Base-by-base conservation (phyloP, 2,329 filamentous ascomycete genomes). In the Magnaporthiopsis rhizophila region DNA sequence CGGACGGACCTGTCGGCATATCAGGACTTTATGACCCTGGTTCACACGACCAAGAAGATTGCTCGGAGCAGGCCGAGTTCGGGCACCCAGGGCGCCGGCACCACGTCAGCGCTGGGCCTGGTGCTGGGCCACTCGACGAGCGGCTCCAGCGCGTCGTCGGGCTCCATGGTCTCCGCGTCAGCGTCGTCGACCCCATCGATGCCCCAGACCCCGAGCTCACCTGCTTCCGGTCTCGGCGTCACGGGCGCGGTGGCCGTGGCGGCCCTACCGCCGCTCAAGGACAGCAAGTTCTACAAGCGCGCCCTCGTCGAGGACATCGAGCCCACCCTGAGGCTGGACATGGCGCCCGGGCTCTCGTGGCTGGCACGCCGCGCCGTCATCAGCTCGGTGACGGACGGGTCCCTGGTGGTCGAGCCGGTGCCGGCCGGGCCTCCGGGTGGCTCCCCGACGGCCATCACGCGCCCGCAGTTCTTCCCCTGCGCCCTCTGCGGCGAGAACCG, bases 271-370 rank as follows among this genome's bases (percentile, higher is more conserved):
- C 86, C 88, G 5, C 78, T 99, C 57, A 96, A 95, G 72, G 95
- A 98, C 65, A 91, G 90, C 34, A 91, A 90, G 68, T 99, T 98
- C 73, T 99, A 94, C 79, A 98, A 98, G 78, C 88, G 95, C 60
- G 88, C 88, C 7, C 77, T 98, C 32, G 83, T 86, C 26, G 95
- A 99, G 74, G 95, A 99, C 72, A 91, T 99, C 65, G 95, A 99
- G 73, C 95, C 95, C 0, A 97, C 95, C 0, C 79, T 99, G 12
- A 88, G 95, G 58, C 84, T 99, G 3, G 95, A 99, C 74, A 84
- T 87, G 2, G 93, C 95, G 0, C 95, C 95, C 0, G 91, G 93
- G 0, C 84, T 99, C 34, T 97, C 92, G 0, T 99, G 95, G 92
- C 83, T 99, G 60, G 92, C 91, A 61, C 89, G 94, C 59, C 88